These are phyloP conservation scores for Flaveria bidentis DNA, from an alignment of 129 eudicot genomes.

Conservation along the genomic window DNA sequence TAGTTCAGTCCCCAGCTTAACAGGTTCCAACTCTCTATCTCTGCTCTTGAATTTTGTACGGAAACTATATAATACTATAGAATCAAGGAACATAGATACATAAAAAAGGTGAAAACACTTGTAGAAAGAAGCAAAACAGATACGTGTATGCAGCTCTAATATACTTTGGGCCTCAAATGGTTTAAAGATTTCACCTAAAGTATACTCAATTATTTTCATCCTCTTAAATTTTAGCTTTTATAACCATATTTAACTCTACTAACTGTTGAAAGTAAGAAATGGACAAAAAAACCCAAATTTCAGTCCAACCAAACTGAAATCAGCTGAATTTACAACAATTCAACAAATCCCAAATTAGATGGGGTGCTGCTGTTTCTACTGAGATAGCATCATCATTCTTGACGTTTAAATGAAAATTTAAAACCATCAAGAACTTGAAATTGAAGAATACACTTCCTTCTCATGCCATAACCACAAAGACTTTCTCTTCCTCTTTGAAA, in stretches of 20 bases:
- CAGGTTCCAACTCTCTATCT: slow-evolving; percentile 27
- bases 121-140: background rate
- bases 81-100: background rate
- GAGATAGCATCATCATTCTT: background rate
- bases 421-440: background rate
- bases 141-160: background rate
- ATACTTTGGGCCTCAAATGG: background rate
- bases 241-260: background rate
- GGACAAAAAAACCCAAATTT: background rate
- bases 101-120: background rate
- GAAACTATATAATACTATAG: background rate
- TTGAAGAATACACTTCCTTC: background rate
- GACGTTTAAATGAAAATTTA: background rate
- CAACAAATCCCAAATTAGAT: background rate
- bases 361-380: slow-evolving; percentile 2
- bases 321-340: background rate
- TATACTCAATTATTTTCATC: background rate
- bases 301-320: background rate
- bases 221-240: background rate
- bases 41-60: background rate
- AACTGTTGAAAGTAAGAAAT: background rate
- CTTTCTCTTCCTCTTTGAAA: slow-evolving; percentile 5
- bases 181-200: background rate
- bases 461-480: background rate
- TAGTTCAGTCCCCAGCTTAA: slow-evolving; percentile 11